Percentiles rank a stretch among this genome's conserved stretches.
Evolutionary conservation across 345 rosid species (phyloP).

Genomic region (Eucalyptus polyanthemos): DNA sequence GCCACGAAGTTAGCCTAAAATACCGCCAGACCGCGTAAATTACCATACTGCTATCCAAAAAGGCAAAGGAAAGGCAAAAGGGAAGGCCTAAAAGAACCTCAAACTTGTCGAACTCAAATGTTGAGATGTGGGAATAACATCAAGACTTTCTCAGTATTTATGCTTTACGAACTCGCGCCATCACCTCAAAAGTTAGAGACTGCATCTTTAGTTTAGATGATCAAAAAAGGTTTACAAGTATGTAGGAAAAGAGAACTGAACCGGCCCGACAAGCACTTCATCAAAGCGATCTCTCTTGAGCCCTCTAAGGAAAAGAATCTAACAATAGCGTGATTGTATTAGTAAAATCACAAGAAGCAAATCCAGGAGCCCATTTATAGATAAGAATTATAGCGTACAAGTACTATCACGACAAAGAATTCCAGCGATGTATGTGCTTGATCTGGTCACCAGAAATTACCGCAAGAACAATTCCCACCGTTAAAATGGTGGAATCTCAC

Average conservation of each 20-base stretch:
- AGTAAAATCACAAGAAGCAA: not conserved
- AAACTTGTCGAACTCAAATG: not conserved
- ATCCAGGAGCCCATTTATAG: not conserved
- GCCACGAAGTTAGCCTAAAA: not conserved
- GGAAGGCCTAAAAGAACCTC: not conserved
- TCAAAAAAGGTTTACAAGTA: not conserved
- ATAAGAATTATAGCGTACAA: not conserved
- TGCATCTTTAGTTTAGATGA: not conserved
- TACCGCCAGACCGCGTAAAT: no score
- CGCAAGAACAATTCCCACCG: slow-evolving; percentile 61
- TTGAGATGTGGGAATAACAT: not conserved
- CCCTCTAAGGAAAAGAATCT: not conserved
- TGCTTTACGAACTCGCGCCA: not conserved
- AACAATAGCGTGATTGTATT: not conserved
- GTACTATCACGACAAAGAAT: not conserved
- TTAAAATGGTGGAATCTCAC: slow-evolving; percentile 71
- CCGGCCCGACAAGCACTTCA: not conserved
- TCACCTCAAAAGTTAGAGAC: not conserved
- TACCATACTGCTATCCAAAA: not conserved
- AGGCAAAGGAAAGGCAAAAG: not conserved
- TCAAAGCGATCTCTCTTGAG: not conserved
- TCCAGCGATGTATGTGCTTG: not conserved
- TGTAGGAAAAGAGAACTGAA: not conserved
- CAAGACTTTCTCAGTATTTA: not conserved
- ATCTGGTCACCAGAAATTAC: slow-evolving; percentile 47